Base-by-base conservation (phyloP, 208 protist species). In the Leishmania gerbilli region DNA sequence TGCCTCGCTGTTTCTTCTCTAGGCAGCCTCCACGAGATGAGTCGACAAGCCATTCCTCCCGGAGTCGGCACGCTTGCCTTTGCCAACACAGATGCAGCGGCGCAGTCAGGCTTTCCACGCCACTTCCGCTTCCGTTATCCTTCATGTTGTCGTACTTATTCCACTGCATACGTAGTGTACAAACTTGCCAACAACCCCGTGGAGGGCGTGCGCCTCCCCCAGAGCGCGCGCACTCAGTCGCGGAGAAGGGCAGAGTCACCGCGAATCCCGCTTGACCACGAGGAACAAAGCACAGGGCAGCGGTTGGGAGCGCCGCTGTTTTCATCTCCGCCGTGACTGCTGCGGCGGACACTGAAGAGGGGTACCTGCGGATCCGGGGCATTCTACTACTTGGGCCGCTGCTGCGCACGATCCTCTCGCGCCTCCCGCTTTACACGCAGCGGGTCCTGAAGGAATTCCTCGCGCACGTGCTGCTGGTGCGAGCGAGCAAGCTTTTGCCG, bases 401-500 rank as follows among this genome's bases (percentile, higher is more conserved):
- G 81, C 15, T 74, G 60, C 71, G 71, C 34, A 27, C 55, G 55
- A 3, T 77, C 67, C 31, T 68, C 56, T 11, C 77, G 79, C 79
- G 85, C 79, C 60, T 87, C 83, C 9, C 88, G 84, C 64, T 94
- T 95, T 24, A 90, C 89, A 19, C 87, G 90, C 8, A 97, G 79
- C 37, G 93, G 93, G 71, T 98, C 91, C 9, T 74, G 84, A 27
- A 94, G 76, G 72, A 94, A 96, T 62, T 96, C 90, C 45, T 91
- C 76, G 13, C 85, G 88, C 76, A 92, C 55, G 31, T 90, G 80
- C 78, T 96, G 81, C 37, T 92, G 76, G 47, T 89, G 89, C 8
- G 86, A 86, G 15, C 86, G 81, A 3, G 90, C 68, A 74, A 89
- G 89, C 79, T 97, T 96, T 71, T 91, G 88, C n/a, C 95, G 88